Base-by-base conservation (phyloP, 768 basidiomycete species). In the Pleurotus giganteus region DNA sequence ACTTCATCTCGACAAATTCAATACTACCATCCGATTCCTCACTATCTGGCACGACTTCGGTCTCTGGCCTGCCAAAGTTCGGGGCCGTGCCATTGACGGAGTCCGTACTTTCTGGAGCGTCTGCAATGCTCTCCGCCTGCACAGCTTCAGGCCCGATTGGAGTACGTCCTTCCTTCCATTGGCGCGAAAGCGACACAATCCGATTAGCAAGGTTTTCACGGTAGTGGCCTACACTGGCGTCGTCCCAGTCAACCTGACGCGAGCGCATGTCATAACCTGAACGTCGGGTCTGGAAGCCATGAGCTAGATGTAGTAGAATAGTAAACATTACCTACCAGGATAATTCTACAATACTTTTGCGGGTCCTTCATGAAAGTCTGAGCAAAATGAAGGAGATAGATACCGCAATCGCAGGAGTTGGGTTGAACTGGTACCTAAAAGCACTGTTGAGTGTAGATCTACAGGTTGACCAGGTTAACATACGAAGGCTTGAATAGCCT, bases 371-470 rank as follows among this genome's bases (percentile, higher is more conserved):
- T 81, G 64, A 98, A 91, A 0, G 81, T 83, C 61, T 85, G 75
- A 6, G 86, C 89, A 47, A 92, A 92, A 64, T 98, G 94, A 9
- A 98, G 74, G 11, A 98, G 77, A 67, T 91, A 99, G 26, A 97
- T 66, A 4, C 97, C 97, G 61, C 97, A 99, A 67, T 98, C 95
- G 63, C 86, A 91, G 59, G 76, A 91, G 65, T 98, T 98, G 13
- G 84, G 83, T 65, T 99, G 97, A 21, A 75, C 73, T 3, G 96
- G 96, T 3, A 94, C 91, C 92, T 96, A 60, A 26, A 43, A 36
- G 43, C 32, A 44, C 23, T 4, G 28, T 23, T 11, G 39, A n/a
- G 4, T 2, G 46, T 32, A 12, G 47, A 17, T 2, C 31, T 32
- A 13, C 34, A 24, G 36, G 47, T 26, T 27, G 57, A 1, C 8